phyloP scores from a whole-genome alignment of 129 eudicot species.

The Flaveria linearis region DNA sequence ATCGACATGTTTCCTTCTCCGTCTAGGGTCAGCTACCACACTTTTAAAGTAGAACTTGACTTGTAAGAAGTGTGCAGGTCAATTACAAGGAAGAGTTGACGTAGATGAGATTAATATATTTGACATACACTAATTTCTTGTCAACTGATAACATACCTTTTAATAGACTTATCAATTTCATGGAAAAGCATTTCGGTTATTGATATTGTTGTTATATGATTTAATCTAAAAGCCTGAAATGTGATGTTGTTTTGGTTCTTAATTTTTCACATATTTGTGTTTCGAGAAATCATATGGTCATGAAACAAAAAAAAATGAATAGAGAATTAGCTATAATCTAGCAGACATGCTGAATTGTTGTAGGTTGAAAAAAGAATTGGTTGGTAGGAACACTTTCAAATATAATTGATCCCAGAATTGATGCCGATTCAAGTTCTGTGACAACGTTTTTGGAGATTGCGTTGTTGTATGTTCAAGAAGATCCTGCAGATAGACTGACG shows the following conservation, averaged over 20 bases:
- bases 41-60: no score
- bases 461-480: constrained; percentile 4
- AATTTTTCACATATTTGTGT: not conserved
- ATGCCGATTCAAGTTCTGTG: not conserved
- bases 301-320: not conserved
- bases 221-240: no score
- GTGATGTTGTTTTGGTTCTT: not conserved
- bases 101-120: not conserved
- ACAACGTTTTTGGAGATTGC: not conserved
- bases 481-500: not conserved
- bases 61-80: no score
- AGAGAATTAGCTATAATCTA: not conserved
- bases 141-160: not conserved
- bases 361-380: not conserved
- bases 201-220: not conserved
- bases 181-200: not conserved
- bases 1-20: no score
- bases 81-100: not conserved
- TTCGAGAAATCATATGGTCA: not conserved
- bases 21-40: no score
- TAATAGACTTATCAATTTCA: not conserved
- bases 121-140: not conserved
- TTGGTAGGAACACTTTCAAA: not conserved
- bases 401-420: constrained; percentile 6
- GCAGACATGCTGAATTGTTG: not conserved